Evolutionary conservation across 2,329 filamentous ascomycete species (phyloP).

Genomic region (Aspergillus sp.): DNA sequence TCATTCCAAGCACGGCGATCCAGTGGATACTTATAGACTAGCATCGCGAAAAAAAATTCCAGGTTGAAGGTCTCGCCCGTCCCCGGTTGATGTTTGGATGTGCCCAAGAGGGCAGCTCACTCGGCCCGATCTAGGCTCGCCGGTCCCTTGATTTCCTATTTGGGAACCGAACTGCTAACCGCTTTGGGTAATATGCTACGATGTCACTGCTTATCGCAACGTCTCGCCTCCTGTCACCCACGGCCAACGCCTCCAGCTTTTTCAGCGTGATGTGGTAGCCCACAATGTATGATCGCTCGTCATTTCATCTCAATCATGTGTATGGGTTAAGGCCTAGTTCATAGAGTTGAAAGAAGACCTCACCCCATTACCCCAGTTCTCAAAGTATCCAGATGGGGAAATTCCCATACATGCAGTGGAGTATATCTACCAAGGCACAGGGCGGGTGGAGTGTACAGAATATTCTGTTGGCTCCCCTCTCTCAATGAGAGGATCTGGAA

Average conservation of each 20-base stretch:
- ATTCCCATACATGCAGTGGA: too few species aligned
- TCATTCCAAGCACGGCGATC: slow-evolving; percentile 1
- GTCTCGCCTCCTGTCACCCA: slow-evolving; percentile 3
- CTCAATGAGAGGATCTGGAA: too few species aligned
- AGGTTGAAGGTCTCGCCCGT: background rate
- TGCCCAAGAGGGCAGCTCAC: slow-evolving; percentile 1
- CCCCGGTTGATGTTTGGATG: background rate
- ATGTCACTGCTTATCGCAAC: slow-evolving; percentile 7
- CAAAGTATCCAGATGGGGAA: too few species aligned
- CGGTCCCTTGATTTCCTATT: slow-evolving; percentile 16
- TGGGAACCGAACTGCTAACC: slow-evolving; percentile 12
- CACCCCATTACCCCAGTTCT: too few species aligned
- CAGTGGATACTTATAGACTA: slow-evolving; percentile 8
- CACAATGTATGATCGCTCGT: too few species aligned
- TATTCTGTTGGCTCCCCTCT: too few species aligned
- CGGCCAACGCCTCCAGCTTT: too few species aligned
- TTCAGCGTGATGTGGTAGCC: background rate
- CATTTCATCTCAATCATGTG: too few species aligned
- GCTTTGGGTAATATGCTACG: slow-evolving; percentile 20
- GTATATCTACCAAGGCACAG: too few species aligned
- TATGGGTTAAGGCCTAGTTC: too few species aligned
- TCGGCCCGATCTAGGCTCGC: slow-evolving; percentile 6
- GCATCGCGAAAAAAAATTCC: slow-evolving; percentile 1
- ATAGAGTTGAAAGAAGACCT: too few species aligned
- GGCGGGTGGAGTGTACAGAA: too few species aligned